A percentile compares a stretch with the other conserved stretches of the same genome.
Conservation (phyloP, 2,329 filamentous ascomycete species). For the Arthrobotrys megalospora region DNA sequence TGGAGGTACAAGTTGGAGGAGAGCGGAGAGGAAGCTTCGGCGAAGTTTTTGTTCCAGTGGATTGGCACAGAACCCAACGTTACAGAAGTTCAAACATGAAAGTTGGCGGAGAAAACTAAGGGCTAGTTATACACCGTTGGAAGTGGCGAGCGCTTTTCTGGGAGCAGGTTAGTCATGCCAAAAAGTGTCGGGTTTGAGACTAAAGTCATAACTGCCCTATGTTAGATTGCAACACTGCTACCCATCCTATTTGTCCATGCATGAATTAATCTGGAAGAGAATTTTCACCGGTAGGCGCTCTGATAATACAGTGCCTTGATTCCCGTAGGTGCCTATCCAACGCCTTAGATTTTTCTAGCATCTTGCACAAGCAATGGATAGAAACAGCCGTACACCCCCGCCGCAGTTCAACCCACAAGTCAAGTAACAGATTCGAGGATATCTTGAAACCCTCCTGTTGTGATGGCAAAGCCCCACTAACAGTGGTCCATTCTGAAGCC, state of each 20-base stretch:
- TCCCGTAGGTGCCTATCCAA: too few species aligned
- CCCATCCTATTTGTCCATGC: too few species aligned
- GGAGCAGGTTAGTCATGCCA: neutral
- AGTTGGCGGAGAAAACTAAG: neutral
- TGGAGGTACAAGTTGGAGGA: conserved; percentile 46
- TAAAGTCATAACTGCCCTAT: too few species aligned
- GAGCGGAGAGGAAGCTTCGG: conserved; percentile 1
- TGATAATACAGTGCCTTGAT: too few species aligned
- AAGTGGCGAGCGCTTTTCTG: neutral
- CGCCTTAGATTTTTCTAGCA: too few species aligned
- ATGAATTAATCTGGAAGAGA: too few species aligned
- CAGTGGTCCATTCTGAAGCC: too few species aligned
- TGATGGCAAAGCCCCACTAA: neutral
- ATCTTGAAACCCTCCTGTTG: neutral
- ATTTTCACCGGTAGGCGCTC: too few species aligned
- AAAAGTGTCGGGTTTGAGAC: neutral
- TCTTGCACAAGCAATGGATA: too few species aligned
- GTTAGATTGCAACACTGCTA: too few species aligned
- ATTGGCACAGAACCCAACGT: neutral
- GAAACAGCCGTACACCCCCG: too few species aligned
- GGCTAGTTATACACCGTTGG: too few species aligned
- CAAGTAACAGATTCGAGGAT: neutral
- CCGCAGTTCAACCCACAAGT: neutral
- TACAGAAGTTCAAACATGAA: conserved; percentile 2
- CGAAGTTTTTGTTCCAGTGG: conserved; percentile 26